Conservation (phyloP, 2,329 filamentous ascomycete species). For the Ophidiomyces ophidiicola region DNA sequence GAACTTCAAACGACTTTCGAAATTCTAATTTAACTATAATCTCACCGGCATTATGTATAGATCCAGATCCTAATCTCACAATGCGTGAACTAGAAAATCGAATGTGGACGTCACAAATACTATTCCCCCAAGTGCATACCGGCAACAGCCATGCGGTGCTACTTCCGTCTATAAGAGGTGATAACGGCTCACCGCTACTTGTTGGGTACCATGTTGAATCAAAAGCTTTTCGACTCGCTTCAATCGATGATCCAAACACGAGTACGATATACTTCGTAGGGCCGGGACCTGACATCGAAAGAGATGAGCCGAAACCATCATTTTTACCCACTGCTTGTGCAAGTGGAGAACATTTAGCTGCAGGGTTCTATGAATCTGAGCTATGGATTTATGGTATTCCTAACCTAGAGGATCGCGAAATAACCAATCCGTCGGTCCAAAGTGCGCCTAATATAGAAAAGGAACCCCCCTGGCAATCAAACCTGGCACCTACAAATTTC, state of each 20-base stretch:
- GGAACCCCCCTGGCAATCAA: slow-evolving; percentile 13
- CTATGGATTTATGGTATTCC: slow-evolving; percentile 72
- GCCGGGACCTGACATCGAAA: slow-evolving; percentile 37
- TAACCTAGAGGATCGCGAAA: slow-evolving; percentile 37
- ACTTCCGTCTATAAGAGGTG: slow-evolving; percentile 37
- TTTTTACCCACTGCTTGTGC: slow-evolving; percentile 59
- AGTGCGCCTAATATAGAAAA: slow-evolving; percentile 11
- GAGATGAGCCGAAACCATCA: slow-evolving; percentile 52
- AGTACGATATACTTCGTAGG: slow-evolving; percentile 71
- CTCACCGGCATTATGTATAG: slow-evolving; percentile 66
- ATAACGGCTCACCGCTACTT: slow-evolving; percentile 56
- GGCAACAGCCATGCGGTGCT: slow-evolving; percentile 68
- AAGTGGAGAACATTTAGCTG: slow-evolving; percentile 57
- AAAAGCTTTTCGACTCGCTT: slow-evolving; percentile 65
- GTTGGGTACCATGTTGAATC: slow-evolving; percentile 67
- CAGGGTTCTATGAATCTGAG: slow-evolving; percentile 59
- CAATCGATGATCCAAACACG: slow-evolving; percentile 60
- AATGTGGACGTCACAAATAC: slow-evolving; percentile 74
- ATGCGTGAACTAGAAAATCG: slow-evolving; percentile 52
- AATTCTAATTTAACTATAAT: slow-evolving; percentile 62
- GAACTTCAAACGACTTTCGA: slow-evolving; percentile 55
- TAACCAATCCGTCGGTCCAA: not conserved
- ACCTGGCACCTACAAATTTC: slow-evolving; percentile 18
- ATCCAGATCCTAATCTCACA: slow-evolving; percentile 39
- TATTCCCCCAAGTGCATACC: slow-evolving; percentile 69